Percentiles rank a stretch among this genome's conserved stretches.
Evolutionary conservation across 1,139 yeast species (phyloP).

Genomic region (Starmera stellimalicola): DNA sequence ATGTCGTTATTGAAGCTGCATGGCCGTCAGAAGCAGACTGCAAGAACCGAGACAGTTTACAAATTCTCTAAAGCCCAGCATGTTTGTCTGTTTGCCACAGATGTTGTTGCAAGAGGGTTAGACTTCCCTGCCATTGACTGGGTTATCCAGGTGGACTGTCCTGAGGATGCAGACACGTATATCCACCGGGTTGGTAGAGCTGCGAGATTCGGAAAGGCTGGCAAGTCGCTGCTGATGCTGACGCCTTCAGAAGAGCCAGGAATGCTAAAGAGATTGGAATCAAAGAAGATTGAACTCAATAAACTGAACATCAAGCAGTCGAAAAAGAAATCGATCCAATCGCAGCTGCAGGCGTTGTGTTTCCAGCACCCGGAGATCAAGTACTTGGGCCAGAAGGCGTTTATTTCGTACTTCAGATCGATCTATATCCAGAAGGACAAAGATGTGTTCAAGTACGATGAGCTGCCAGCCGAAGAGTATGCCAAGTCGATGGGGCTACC

Average conservation of each 20-base stretch:
- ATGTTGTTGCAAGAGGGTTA: constrained; percentile 93
- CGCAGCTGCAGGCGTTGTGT: constrained; percentile 82
- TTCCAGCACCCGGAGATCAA: constrained; percentile 88
- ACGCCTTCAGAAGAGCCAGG: constrained; percentile 79
- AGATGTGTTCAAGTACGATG: constrained; percentile 68
- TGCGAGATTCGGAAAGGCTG: constrained; percentile 87
- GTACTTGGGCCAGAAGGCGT: constrained; percentile 92
- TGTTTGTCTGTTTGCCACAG: constrained; percentile 90
- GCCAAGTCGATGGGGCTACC: constrained; percentile 90
- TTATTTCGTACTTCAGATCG: constrained; percentile 81
- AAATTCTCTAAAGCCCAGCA: constrained; percentile 82
- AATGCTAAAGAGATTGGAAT: constrained; percentile 54
- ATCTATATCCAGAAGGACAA: constrained; percentile 82
- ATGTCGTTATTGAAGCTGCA: constrained; percentile 84
- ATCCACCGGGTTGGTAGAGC: constrained; percentile 96
- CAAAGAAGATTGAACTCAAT: constrained; percentile 59
- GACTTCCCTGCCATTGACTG: constrained; percentile 97
- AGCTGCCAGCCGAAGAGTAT: constrained; percentile 70
- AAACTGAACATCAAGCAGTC: constrained; percentile 68
- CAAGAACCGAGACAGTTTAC: constrained; percentile 80
- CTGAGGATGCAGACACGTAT: constrained; percentile 92
- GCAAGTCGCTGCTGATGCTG: constrained; percentile 76
- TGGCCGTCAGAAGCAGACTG: constrained; percentile 92
- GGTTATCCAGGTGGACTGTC: constrained; percentile 94
- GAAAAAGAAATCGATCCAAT: constrained; percentile 68